A percentile compares a stretch with the other conserved stretches of the same genome.
Evolutionary conservation across 305 asterid species (phyloP).

Genomic region (Fraxinus platypoda): DNA sequence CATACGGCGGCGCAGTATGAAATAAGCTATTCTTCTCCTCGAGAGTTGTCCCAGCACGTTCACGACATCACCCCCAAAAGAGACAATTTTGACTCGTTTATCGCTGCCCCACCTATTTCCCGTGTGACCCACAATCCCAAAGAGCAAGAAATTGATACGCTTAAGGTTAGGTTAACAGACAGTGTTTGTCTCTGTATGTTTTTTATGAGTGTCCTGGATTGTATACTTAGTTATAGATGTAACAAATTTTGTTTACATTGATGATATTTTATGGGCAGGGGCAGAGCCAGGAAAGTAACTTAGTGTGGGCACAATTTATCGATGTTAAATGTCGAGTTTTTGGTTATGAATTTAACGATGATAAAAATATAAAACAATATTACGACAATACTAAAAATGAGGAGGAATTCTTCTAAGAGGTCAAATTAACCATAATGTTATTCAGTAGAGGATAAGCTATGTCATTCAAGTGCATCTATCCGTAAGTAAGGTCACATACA

Average conservation of each 20-base stretch:
- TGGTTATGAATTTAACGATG: too few relatives aligned
- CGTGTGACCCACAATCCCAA: conserved; percentile 29
- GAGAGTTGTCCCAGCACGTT: conserved; percentile 66
- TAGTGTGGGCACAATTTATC: too few relatives aligned
- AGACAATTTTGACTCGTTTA: conserved; percentile 25
- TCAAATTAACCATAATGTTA: too few relatives aligned
- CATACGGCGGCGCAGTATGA: conserved; percentile 25
- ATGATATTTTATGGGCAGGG: background rate
- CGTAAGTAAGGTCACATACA: too few relatives aligned
- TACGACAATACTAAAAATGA: too few relatives aligned
- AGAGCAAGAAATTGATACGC: conserved; percentile 43
- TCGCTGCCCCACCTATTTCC: background rate
- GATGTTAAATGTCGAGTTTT: too few relatives aligned
- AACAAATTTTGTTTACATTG: background rate
- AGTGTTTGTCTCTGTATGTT: background rate
- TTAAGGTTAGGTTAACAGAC: conserved; percentile 45
- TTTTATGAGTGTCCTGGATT: background rate
- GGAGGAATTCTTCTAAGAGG: too few relatives aligned
- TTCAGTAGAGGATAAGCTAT: too few relatives aligned
- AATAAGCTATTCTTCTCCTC: conserved; percentile 68
- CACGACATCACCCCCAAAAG: conserved; percentile 11
- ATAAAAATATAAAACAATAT: too few relatives aligned
- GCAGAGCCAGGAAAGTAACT: too few relatives aligned
- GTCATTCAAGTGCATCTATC: too few relatives aligned
- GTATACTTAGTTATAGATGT: background rate